Base-by-base conservation (phyloP, 2,329 filamentous ascomycete genomes). In the Colletotrichum musicola region DNA sequence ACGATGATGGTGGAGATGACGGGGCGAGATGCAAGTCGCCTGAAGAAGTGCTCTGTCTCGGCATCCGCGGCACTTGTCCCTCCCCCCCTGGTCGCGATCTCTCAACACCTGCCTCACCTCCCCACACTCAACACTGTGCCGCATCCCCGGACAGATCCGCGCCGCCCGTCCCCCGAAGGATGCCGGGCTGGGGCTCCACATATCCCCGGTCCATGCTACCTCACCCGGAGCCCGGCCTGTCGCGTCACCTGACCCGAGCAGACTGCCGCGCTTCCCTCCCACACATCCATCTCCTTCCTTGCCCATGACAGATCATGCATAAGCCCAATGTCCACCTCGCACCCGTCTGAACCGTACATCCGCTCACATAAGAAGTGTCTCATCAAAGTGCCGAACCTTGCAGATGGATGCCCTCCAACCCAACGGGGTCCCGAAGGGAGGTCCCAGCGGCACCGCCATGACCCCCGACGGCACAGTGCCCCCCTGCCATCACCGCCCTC, bases 321-420 rank as follows among this genome's bases (percentile, higher is more conserved):
- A 25, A 25, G 22, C 14, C n/a, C 14, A 7, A 9, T 27, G n/a
- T 20, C 12, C 27, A 14, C 42, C 12, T 50, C 18, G 12, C 25
- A 10, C 20, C 16, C 62, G 9, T 65, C 62, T 51, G 62, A 61
- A 65, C 40, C 35, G 51, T 6, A 38, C 6, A 57, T 50, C 27
- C 44, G 64, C 53, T 54, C 53, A 46, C 53, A 25, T 27, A 42
- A 56, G 50, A 2, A 35, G 47, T 54, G 30, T 65, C 50, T 60
- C 40, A 59, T 59, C 66, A 61, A 65, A 68, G 66, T 68, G 66
- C 66, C 66, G 66, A 68, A 60, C 62, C 62, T 66, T 68, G 66
- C 66, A 68, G 66, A 30, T 65, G 42, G 50, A 44, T 60, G 35
- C 18, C 18, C 55, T 42, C n/a, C 7, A 65, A 60, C 50, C 47